Evolutionary conservation across 257 asterid species (phyloP).

Genomic region (Fraxinus cuspidata): DNA sequence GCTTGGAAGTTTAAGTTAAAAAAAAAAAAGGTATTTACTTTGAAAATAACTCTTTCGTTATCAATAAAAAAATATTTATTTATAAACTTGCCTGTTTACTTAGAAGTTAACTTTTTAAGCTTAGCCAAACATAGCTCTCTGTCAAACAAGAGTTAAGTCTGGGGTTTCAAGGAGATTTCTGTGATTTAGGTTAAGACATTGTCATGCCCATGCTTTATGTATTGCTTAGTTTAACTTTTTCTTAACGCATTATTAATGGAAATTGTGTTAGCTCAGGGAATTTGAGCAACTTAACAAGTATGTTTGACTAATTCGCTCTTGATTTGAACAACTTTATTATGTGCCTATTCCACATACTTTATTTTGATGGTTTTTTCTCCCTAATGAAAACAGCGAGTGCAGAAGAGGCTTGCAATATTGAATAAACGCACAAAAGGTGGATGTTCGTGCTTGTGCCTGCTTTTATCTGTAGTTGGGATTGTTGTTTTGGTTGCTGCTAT

Average conservation of each 20-base stretch:
- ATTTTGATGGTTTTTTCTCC: not conserved
- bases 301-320: not conserved
- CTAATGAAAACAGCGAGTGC: conserved; percentile 57
- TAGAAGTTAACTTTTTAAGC: no score
- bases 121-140: no score
- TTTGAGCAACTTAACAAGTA: not conserved
- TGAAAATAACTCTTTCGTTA: no score
- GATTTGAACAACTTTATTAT: no score
- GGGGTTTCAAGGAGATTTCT: no score
- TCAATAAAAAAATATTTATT: no score
- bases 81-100: no score
- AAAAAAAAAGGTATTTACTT: no score
- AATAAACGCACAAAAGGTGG: conserved; percentile 49
- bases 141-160: no score
- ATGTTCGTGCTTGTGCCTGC: conserved; percentile 82
- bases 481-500: conserved; percentile 56
- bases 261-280: not conserved
- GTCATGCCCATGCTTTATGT: no score
- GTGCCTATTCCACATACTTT: not conserved
- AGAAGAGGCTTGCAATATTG: conserved; percentile 63
- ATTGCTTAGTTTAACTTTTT: not conserved
- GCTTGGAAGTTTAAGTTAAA: no score
- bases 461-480: conserved; percentile 66
- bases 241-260: not conserved
- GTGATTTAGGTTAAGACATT: no score